Evolutionary conservation across 495 filamentous ascomycete genomes (phyloP).

Genomic region (Penicillium argentinense): DNA sequence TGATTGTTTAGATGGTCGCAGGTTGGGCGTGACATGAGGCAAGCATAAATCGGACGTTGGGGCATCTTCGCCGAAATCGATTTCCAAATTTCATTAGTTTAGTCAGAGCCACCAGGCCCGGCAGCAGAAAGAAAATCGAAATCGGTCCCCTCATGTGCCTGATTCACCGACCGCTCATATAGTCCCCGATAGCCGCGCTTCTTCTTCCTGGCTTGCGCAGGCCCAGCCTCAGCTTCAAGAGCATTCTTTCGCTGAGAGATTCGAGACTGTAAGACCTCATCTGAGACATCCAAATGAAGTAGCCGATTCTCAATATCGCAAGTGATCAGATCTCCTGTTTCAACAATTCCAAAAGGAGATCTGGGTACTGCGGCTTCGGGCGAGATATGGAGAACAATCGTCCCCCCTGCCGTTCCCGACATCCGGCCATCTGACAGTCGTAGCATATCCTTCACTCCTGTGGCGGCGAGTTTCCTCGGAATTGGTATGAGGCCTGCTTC

Average conservation of each 20-base stretch:
- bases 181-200: constrained; percentile 62
- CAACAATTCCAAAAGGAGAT: constrained; percentile 59
- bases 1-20: no score
- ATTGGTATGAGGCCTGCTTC: constrained; percentile 67
- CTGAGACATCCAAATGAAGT: constrained; percentile 48
- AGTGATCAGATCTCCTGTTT: constrained; percentile 57
- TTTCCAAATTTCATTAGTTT: no score
- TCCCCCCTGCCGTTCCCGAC: constrained; percentile 68
- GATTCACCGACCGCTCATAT: constrained; percentile 63
- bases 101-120: no score
- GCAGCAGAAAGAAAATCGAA: constrained; percentile 63
- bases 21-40: no score
- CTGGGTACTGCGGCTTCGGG: constrained; percentile 59
- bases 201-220: constrained; percentile 34
- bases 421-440: constrained; percentile 65
- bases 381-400: constrained; percentile 64
- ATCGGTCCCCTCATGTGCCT: constrained; percentile 62
- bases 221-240: constrained; percentile 17
- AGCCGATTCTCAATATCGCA: constrained; percentile 50
- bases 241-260: constrained; percentile 33
- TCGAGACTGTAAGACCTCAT: constrained; percentile 45
- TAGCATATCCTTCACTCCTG: constrained; percentile 66
- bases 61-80: no score
- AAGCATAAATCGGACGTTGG: no score
- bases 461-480: constrained; percentile 57